A percentile compares a stretch with the other conserved stretches of the same genome.
phyloP scores from a whole-genome alignment of 1,284 basidiomycete genomes.

The Cystobasidium sp. region DNA sequence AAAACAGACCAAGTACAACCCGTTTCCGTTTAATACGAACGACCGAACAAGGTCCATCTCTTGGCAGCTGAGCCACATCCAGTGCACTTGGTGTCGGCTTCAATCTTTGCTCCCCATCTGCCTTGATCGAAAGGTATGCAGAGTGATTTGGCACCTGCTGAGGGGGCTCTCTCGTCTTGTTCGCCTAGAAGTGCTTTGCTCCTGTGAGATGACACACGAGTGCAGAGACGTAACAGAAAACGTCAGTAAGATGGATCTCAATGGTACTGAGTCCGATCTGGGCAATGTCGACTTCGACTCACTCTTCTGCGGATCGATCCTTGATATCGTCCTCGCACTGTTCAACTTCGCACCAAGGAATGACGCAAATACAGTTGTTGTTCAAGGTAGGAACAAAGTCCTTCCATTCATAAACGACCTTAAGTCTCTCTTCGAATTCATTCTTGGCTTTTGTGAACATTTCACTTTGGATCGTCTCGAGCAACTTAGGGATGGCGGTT shows the following conservation, averaged over 20 bases:
- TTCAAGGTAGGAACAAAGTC: constrained; percentile 90
- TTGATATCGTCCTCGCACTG: constrained; percentile 98
- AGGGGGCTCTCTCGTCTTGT: constrained; percentile 90
- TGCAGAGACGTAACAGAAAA: too few relatives aligned
- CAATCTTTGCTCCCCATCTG: constrained; percentile 74
- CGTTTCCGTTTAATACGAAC: constrained; percentile 43
- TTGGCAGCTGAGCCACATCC: constrained; percentile 84
- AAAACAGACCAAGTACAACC: too few relatives aligned
- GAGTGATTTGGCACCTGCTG: constrained; percentile 96
- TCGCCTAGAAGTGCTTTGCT: constrained; percentile 58
- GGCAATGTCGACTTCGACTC: constrained; percentile 58
- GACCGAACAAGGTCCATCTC: constrained; percentile 62
- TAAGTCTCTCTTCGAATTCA: constrained; percentile 74
- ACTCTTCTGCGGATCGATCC: constrained; percentile 84
- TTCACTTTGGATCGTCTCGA: constrained; percentile 85
- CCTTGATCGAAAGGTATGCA: constrained; percentile 95
- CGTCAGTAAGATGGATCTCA: too few relatives aligned
- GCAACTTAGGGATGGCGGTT: constrained; percentile 66
- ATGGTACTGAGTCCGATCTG: too few relatives aligned
- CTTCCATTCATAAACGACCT: constrained; percentile 81
- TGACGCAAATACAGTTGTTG: constrained; percentile 81
- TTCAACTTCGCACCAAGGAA: constrained; percentile 97
- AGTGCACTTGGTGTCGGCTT: constrained; percentile 80
- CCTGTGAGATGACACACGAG: not conserved
- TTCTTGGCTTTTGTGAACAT: constrained; percentile 83